Evolutionary conservation across 2,329 filamentous ascomycete genomes (phyloP).

Genomic region (Teratosphaeria zuluensis): DNA sequence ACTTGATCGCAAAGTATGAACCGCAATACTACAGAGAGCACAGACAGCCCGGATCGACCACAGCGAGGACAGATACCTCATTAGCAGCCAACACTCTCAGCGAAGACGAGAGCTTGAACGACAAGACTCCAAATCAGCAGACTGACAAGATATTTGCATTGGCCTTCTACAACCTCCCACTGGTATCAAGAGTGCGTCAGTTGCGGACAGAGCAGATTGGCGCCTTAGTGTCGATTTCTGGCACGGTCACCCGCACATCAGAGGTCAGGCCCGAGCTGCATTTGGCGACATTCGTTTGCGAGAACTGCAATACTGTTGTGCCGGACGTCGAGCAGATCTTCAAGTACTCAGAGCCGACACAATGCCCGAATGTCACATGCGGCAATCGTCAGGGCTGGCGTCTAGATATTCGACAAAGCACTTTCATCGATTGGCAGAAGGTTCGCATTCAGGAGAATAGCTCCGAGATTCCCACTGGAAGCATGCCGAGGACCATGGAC

Average conservation of each 20-base stretch:
- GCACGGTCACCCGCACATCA: conserved; percentile 91
- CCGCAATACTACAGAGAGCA: conserved; percentile 90
- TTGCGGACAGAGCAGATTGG: conserved; percentile 85
- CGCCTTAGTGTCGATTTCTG: conserved; percentile 87
- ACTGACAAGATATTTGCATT: conserved; percentile 93
- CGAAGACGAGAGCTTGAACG: conserved; percentile 47
- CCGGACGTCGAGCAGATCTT: conserved; percentile 96
- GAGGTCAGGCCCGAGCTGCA: conserved; percentile 93
- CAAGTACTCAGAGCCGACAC: conserved; percentile 90
- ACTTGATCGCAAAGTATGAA: conserved; percentile 88
- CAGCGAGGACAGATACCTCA: conserved; percentile 55
- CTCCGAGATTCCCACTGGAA: conserved; percentile 93
- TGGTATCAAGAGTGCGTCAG: conserved; percentile 76
- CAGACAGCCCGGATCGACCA: conserved; percentile 67
- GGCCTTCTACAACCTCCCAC: conserved; percentile 84
- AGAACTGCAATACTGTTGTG: conserved; percentile 73
- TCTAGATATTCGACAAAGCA: conserved; percentile 92
- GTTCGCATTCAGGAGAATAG: conserved; percentile 97
- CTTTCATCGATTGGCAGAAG: conserved; percentile 98
- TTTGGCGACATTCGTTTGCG: conserved; percentile 83
- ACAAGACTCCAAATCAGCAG: conserved; percentile 81
- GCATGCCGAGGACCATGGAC: conserved; percentile 97
- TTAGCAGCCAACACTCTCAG: conserved; percentile 50
- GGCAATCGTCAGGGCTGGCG: conserved; percentile 89
- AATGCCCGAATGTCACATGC: conserved; percentile 82